A percentile compares a stretch with the other conserved stretches of the same genome.
Evolutionary conservation across 164 flowering plant species (phyloP).

Genomic region (Umbilicus rupestris): DNA sequence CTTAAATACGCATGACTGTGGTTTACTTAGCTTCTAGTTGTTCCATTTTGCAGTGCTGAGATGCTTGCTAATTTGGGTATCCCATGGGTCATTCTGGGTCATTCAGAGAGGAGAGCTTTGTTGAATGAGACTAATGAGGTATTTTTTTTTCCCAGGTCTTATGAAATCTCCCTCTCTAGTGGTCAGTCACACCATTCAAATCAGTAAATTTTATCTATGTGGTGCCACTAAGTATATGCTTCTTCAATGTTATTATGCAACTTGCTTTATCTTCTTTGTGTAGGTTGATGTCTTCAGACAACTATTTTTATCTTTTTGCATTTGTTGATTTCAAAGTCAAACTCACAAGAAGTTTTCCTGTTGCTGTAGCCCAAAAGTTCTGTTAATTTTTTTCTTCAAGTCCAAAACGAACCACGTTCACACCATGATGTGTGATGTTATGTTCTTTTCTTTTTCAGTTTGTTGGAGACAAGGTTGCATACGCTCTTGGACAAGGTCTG

Average conservation of each 20-base stretch:
- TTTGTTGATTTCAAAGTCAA: too few species aligned
- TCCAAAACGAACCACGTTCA: too few species aligned
- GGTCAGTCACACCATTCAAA: too few species aligned
- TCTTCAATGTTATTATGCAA: too few species aligned
- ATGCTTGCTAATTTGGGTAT: conserved; percentile 53
- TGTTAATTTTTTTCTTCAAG: too few species aligned
- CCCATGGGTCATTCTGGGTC: conserved; percentile 68
- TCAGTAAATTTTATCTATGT: too few species aligned
- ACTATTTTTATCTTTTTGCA: neutral
- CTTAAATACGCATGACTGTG: too few species aligned
- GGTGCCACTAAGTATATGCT: too few species aligned
- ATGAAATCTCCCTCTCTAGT: too few species aligned
- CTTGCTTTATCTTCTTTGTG: too few species aligned
- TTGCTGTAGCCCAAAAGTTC: too few species aligned
- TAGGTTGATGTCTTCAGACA: neutral
- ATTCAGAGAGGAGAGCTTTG: conserved; percentile 52
- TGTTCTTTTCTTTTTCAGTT: conserved; percentile 21
- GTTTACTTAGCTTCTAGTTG: neutral
- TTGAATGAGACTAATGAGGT: conserved; percentile 54
- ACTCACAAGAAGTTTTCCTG: too few species aligned
- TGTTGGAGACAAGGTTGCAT: conserved; percentile 56
- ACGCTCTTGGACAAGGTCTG: conserved; percentile 57
- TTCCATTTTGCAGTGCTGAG: conserved; percentile 37
- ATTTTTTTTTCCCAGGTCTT: neutral
- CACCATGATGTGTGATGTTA: neutral